These are phyloP conservation scores for Daucus carota DNA, from an alignment of 129 eudicot species.

Conservation along the genomic window DNA sequence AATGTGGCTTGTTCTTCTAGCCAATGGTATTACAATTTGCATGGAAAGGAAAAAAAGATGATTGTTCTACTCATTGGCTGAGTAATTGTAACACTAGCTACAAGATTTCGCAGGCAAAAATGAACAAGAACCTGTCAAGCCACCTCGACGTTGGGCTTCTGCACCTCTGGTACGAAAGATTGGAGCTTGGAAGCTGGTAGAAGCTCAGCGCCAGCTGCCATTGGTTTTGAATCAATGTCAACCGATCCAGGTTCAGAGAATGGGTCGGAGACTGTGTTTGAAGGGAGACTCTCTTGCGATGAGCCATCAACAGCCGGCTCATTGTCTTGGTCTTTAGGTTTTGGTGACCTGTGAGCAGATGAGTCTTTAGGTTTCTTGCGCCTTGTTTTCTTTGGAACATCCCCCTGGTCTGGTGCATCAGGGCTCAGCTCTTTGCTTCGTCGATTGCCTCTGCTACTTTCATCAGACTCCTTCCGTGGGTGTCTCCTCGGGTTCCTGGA, in stretches of 20 bases:
- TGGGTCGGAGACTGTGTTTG: constrained; percentile 12
- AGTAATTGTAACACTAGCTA: constrained; percentile 20
- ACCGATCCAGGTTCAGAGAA: constrained; percentile 23
- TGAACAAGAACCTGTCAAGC: constrained; percentile 6
- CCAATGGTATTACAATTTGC: not conserved
- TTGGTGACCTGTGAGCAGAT: not conserved
- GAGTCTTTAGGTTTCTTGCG: constrained; percentile 9
- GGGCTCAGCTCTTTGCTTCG: not conserved
- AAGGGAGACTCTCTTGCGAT: not conserved
- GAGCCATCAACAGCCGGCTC: not conserved
- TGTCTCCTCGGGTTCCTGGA: constrained; percentile 8
- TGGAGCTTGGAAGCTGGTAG: constrained; percentile 5
- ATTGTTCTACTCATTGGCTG: constrained; percentile 5
- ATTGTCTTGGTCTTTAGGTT: not conserved
- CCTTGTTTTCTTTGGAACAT: constrained; percentile 3
- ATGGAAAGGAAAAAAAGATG: constrained; percentile 2
- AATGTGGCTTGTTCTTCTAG: not conserved
- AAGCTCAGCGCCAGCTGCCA: not conserved
- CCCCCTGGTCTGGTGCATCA: not conserved
- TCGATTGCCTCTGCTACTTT: not conserved
- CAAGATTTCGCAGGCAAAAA: not conserved
- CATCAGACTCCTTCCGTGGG: not conserved
- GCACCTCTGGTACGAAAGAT: constrained; percentile 21
- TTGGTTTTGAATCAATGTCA: not conserved
- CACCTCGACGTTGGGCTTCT: constrained; percentile 17